Base-by-base conservation (phyloP, 768 basidiomycete genomes). In the Tricholoma saponaceum region DNA sequence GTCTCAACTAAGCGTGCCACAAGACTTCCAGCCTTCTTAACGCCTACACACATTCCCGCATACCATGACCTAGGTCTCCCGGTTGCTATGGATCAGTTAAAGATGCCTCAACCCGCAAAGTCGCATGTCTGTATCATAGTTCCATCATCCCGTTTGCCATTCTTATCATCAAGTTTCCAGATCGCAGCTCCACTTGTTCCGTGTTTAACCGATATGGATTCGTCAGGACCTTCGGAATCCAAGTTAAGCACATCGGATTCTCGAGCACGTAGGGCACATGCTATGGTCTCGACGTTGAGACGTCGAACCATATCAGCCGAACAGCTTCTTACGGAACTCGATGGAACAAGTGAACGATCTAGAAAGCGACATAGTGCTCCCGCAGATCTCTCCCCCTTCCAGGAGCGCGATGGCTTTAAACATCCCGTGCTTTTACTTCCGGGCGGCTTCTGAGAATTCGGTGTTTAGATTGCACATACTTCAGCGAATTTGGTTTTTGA, bases 231-330 rank as follows among this genome's bases (percentile, higher is more conserved):
- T 47, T 82, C 81, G 0, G 79, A 85, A 70, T 69, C 71, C 44
- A 84, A 86, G 63, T 65, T 84, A 32, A 67, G 71, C 43, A 74
- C 79, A 4, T 72, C 87, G 56, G 77, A 79, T 62, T 75, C 78
- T 18, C 83, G 87, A 52, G 80, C 80, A 58, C 75, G 79, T 63
- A 82, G 76, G 44, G 81, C 85, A 5, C 77, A 79, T 54, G 78
- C 83, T 64, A 88, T 91, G 89, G 77, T 89, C 54, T 78, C 76
- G 28, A 82, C 83, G 16, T 76, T 92, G 60, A 75, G 76, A 61
- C 81, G 84, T 54, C 82, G 87, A 64, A 83, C 79, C 5, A 58
- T 76, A 51, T 73, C 77, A 10, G 70, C 72, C n/a, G 75, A 74
- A 26, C 58, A 59, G 59, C 28, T 63, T 53, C 25, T 54, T 58